Conservation (phyloP, 768 basidiomycete genomes). For the Boletus speciosus region DNA sequence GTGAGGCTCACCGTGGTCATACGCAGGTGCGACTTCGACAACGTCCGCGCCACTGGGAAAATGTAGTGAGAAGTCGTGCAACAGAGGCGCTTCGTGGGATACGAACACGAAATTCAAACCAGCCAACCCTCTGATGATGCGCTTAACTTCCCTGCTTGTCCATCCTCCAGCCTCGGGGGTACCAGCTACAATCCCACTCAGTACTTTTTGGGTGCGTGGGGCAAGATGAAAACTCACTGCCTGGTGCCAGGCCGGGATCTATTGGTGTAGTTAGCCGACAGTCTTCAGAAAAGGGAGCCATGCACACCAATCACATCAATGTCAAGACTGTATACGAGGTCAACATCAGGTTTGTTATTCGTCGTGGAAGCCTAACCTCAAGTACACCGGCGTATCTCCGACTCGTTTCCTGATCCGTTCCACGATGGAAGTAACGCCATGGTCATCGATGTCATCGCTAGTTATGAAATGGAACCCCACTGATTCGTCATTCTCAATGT, state of each 20-base stretch:
- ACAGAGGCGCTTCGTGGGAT: background rate
- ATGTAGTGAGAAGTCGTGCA: background rate
- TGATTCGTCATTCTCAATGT: conserved; percentile 59
- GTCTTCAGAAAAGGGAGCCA: background rate
- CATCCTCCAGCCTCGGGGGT: conserved; percentile 85
- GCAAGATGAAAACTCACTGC: conserved; percentile 46
- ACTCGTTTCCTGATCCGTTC: conserved; percentile 67
- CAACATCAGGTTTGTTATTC: background rate
- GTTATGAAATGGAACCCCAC: conserved; percentile 80
- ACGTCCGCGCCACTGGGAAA: conserved; percentile 21
- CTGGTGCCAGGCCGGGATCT: conserved; percentile 80
- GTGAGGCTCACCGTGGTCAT: conserved; percentile 22
- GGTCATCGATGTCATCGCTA: conserved; percentile 79
- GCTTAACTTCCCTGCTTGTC: conserved; percentile 79
- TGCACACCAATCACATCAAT: conserved; percentile 75
- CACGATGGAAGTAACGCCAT: conserved; percentile 69
- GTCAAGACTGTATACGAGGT: conserved; percentile 49
- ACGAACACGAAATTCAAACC: conserved; percentile 76
- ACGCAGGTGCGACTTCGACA: conserved; percentile 27
- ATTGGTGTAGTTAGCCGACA: conserved; percentile 1
- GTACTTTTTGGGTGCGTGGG: background rate
- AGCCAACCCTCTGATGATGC: conserved; percentile 73
- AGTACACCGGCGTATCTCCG: conserved; percentile 71
- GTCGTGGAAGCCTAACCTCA: conserved; percentile 41
- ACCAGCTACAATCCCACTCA: conserved; percentile 48